Evolutionary conservation across 1,284 basidiomycete genomes (phyloP), one percentile per base, ranked within the genome.

Genomic region (Peniophora sp.): DNA sequence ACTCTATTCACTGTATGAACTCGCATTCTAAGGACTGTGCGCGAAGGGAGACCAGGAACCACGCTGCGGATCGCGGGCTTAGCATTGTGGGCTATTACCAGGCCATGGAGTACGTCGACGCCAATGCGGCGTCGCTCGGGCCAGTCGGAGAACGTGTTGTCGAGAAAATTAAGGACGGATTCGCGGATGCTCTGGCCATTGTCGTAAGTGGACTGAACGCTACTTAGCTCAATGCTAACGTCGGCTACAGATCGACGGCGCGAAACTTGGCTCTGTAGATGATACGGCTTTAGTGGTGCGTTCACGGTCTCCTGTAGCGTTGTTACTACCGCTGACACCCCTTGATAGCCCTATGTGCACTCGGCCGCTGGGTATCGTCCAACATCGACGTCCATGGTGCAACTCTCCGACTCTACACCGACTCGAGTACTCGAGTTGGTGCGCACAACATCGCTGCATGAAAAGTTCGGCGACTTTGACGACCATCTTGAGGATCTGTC

Each of bases 401-500:
- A 63, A 2, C 69, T 58, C 44, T 17, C 73, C 3, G 56, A 69
- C 1, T 65, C 70, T 17, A 59, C 74, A 3, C 77, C 81, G 1
- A 55, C 61, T 3, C 72, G 67, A 19, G 77, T 81, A 0, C 61
- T 77, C 6, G 57, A 63, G 10, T 66, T 79, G 0, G 77, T 84
- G 16, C 70, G 68, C 25, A 72, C 79, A 47, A 60, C 68, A 38
- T 68, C 67, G 32, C 61, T 72, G 50, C 78, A 82, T 50, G 64
- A 72, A 52, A 70, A 73, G 43, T 79, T 89, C 50, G 82, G 80
- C 3, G 86, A 89, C 61, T 89, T 88, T 55, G 87, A 89, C 55
- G 86, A 88, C 56, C 84, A 89, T 66, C 62, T 89, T 48, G 86
- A 87, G 62, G 81, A 88, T 63, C 79, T 82, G 45, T 75, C 73